phyloP scores from a whole-genome alignment of 2,329 filamentous ascomycete species.

The Ophiosphaerella narmari region DNA sequence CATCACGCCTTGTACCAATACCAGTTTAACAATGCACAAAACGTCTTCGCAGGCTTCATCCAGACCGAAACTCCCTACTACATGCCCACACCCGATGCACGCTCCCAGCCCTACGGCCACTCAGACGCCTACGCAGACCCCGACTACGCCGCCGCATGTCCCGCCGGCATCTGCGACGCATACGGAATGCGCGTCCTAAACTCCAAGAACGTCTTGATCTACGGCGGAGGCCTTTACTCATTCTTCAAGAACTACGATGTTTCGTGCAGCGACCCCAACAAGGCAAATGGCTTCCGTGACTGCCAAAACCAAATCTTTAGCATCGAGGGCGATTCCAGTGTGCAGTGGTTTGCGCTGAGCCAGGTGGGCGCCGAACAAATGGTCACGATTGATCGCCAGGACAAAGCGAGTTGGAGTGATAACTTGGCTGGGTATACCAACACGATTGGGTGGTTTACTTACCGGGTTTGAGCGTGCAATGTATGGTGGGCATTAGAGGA shows the following conservation, averaged over 20 bases:
- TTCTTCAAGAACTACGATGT: slow-evolving; percentile 69
- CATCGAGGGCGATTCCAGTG: slow-evolving; percentile 49
- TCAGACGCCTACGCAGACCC: slow-evolving; percentile 65
- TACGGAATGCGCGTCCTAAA: slow-evolving; percentile 69
- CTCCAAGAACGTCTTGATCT: slow-evolving; percentile 61
- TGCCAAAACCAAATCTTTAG: slow-evolving; percentile 59
- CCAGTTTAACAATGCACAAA: slow-evolving; percentile 75
- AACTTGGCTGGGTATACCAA: slow-evolving; percentile 51
- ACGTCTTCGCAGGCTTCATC: slow-evolving; percentile 81
- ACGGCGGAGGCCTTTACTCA: slow-evolving; percentile 70
- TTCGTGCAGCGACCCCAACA: slow-evolving; percentile 31
- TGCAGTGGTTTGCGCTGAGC: slow-evolving; percentile 55
- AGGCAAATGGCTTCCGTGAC: slow-evolving; percentile 36
- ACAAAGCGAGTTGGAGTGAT: slow-evolving; percentile 53
- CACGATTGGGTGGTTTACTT: slow-evolving; percentile 41
- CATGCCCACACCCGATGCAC: slow-evolving; percentile 78
- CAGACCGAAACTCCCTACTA: slow-evolving; percentile 89
- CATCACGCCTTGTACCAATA: slow-evolving; percentile 76
- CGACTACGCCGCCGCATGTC: slow-evolving; percentile 60
- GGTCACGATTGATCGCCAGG: slow-evolving; percentile 51
- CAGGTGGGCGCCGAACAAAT: slow-evolving; percentile 55
- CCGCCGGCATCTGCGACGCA: slow-evolving; percentile 45
- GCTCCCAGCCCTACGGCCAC: slow-evolving; percentile 63
- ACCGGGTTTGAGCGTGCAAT: slow-evolving; percentile 31
- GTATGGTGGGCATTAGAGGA: too few relatives aligned